These are phyloP conservation scores for Fusarium coicis DNA, from an alignment of 2,329 filamentous ascomycete genomes.

Conservation along the genomic window DNA sequence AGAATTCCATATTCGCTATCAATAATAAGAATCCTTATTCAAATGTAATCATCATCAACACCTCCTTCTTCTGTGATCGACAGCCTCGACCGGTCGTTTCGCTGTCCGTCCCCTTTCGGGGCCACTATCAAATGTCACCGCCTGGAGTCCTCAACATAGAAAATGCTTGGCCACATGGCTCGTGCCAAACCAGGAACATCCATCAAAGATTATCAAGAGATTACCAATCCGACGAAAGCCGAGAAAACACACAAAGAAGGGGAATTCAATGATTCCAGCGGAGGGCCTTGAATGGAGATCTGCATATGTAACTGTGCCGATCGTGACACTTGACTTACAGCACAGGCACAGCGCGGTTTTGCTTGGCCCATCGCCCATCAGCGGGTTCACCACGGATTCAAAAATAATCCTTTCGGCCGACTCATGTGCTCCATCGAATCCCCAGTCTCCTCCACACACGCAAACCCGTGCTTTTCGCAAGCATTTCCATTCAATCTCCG, in stretches of 20 bases:
- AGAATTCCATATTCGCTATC: conserved; percentile 8
- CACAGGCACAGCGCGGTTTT: conserved; percentile 14
- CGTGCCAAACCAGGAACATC: conserved; percentile 32
- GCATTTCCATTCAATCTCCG: conserved; percentile 42
- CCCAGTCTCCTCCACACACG: conserved; percentile 29
- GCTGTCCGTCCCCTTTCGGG: conserved; percentile 2
- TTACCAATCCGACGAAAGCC: conserved; percentile 26
- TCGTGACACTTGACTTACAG: conserved; percentile 12
- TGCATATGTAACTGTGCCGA: conserved; percentile 8
- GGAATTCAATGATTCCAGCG: background rate
- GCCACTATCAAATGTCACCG: conserved; percentile 18
- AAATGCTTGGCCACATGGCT: conserved; percentile 31
- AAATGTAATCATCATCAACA: background rate
- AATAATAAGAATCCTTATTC: conserved; percentile 4
- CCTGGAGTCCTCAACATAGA: conserved; percentile 5
- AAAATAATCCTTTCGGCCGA: conserved; percentile 35
- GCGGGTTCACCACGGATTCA: conserved; percentile 27
- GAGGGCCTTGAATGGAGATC: conserved; percentile 8
- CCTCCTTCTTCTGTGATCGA: conserved; percentile 18
- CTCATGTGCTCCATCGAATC: conserved; percentile 27
- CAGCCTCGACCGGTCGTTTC: conserved; percentile 28
- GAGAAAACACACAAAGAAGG: background rate
- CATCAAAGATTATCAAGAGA: conserved; percentile 1
- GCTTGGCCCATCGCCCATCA: conserved; percentile 15
- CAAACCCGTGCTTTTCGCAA: conserved; percentile 23